Conservation (phyloP, 345 rosid species). For the Kernera saxatilis region DNA sequence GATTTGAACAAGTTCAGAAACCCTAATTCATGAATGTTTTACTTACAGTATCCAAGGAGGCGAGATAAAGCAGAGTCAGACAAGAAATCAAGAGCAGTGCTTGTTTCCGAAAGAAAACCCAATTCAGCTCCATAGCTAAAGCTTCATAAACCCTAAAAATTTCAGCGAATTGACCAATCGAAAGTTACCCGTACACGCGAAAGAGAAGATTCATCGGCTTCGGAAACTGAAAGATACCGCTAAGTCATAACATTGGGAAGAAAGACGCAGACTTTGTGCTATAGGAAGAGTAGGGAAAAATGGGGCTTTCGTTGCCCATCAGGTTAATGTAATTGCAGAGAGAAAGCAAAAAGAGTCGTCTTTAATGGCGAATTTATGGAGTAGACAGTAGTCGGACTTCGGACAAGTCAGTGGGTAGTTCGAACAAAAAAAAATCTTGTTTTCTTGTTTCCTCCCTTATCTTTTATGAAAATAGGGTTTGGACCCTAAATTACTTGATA, state of each 20-base stretch:
- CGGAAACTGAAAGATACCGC: background rate
- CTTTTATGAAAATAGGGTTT: background rate
- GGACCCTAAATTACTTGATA: background rate
- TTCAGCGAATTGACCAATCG: background rate
- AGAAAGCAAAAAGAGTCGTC: background rate
- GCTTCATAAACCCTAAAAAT: constrained; percentile 1
- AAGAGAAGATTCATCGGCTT: constrained; percentile 7
- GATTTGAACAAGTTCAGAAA: background rate
- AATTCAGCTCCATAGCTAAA: constrained; percentile 23
- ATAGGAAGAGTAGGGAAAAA: background rate
- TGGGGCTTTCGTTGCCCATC: background rate
- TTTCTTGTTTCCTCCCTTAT: background rate
- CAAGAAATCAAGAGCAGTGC: constrained; percentile 12
- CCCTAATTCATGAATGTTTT: constrained; percentile 5
- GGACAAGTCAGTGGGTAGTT: constrained; percentile 36
- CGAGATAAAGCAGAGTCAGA: constrained; percentile 8
- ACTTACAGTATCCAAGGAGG: constrained; percentile 24
- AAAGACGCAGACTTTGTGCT: background rate
- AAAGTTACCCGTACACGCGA: background rate
- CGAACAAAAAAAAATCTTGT: background rate
- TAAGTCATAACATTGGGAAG: background rate
- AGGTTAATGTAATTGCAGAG: background rate
- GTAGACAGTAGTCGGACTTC: constrained; percentile 20
- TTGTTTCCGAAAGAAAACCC: constrained; percentile 5
- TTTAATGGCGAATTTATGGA: constrained; percentile 31